Evolutionary conservation across 345 rosid species (phyloP).

Genomic region (Orychophragmus violaceus): DNA sequence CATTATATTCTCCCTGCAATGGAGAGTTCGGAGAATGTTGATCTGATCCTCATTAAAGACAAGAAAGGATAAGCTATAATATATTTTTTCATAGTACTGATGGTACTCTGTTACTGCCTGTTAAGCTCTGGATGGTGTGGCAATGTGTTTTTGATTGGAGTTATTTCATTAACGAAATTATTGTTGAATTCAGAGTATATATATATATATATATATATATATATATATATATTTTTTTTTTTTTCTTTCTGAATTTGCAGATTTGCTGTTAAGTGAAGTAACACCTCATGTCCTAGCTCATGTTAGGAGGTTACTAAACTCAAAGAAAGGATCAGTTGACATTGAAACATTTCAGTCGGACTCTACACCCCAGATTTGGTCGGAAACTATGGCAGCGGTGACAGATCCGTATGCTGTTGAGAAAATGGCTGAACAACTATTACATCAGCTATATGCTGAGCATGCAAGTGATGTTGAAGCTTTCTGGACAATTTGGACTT

Average conservation of each 20-base stretch:
- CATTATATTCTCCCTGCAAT: background rate
- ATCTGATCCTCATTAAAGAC: background rate
- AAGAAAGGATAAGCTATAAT: background rate
- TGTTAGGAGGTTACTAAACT: slow-evolving; percentile 45
- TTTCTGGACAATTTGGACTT: slow-evolving; percentile 73
- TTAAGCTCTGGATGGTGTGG: no score
- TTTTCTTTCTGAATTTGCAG: slow-evolving; percentile 34
- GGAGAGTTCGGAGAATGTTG: background rate
- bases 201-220: no score
- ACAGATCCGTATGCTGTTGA: slow-evolving; percentile 76
- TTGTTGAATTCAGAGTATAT: background rate
- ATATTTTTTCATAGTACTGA: background rate
- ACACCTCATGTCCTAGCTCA: slow-evolving; percentile 52
- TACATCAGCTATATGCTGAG: slow-evolving; percentile 60
- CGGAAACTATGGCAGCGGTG: slow-evolving; percentile 54
- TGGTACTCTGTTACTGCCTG: no score
- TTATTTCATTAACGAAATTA: background rate
- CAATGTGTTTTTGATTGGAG: slow-evolving; percentile 1
- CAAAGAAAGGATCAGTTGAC: slow-evolving; percentile 35
- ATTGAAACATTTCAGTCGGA: slow-evolving; percentile 39
- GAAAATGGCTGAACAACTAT: slow-evolving; percentile 72
- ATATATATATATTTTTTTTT: no score
- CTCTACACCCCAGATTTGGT: slow-evolving; percentile 53
- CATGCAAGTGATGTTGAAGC: slow-evolving; percentile 66
- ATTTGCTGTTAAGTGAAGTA: slow-evolving; percentile 66